Base-by-base conservation (phyloP, 352 stramenopile species). In the Phytophthora pseudosyringae region DNA sequence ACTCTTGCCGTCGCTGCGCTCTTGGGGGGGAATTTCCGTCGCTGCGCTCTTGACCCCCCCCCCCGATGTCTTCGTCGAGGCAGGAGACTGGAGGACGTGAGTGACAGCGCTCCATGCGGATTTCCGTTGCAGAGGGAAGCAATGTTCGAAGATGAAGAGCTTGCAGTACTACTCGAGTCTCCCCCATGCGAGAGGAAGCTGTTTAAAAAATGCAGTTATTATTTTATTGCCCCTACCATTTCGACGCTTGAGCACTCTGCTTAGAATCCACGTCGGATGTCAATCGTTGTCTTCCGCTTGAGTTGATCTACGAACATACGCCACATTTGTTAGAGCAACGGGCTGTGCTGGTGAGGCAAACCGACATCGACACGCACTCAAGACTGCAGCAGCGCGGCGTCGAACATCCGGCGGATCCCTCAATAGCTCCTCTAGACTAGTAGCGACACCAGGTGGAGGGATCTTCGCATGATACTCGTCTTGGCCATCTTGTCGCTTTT, bases 231-330 rank as follows among this genome's bases (percentile, higher is more conserved):
- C 39, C 50, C 6, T 26, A 40, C 28, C 7, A 35, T 28, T 13
- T 52, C 40, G 21, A 21, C 21, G 13, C 12, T 49, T 47, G 25
- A 39, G n/a, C 28, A 56, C 5, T 1, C 4, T 7, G 11, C 1
- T 75, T 69, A 86, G 52, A 86, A 82, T 0, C 68, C 74, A 21
- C 69, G 73, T 29, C 77, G 69, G 41, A 76, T 76, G 64, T 80
- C 75, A 13, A 81, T 59, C 12, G 78, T 81, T 39, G 66, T 73
- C 46, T 78, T 81, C 28, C 67, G 64, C 39, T 78, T 74, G n/a
- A 78, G 59, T 55, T 67, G 62, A 41, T 64, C 67, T 81, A 15
- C 15, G 33, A 11, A 60, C 8, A 55, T 4, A 40, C 18, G 61
- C 41, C 12, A 41, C 43, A 65, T 28, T n/a, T 33, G 21, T 44